Conservation (phyloP, 2,329 filamentous ascomycete genomes). For the Fusarium haematococcum region DNA sequence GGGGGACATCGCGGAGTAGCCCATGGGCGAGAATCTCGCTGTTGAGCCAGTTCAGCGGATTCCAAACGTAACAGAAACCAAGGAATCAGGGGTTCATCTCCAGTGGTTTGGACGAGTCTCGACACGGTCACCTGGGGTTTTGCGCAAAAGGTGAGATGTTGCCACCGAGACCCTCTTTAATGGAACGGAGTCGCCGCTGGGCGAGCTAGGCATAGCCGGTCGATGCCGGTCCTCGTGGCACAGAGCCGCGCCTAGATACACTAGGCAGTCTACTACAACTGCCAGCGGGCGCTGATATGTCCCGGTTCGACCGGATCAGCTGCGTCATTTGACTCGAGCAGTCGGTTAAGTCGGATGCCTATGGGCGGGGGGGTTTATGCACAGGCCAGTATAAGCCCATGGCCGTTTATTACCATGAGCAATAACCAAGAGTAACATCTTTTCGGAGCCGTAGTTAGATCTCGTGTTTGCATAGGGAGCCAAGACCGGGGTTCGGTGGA, state of each 20-base stretch:
- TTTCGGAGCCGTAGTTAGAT: neutral
- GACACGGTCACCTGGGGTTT: slow-evolving; percentile 12
- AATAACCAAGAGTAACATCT: slow-evolving; percentile 25
- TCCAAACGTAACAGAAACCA: slow-evolving; percentile 27
- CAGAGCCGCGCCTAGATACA: slow-evolving; percentile 2
- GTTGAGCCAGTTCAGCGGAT: slow-evolving; percentile 10
- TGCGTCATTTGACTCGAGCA: slow-evolving; percentile 11
- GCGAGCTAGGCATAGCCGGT: slow-evolving; percentile 19
- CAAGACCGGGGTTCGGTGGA: slow-evolving; percentile 15
- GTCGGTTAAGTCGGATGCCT: slow-evolving; percentile 41
- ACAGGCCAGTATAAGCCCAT: slow-evolving; percentile 27
- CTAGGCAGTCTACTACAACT: neutral
- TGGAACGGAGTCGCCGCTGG: slow-evolving; percentile 14
- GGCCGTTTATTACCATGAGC: slow-evolving; percentile 4
- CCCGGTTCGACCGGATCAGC: slow-evolving; percentile 19
- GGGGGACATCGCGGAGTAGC: slow-evolving; percentile 28
- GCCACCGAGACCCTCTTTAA: slow-evolving; percentile 31
- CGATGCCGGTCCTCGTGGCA: slow-evolving; percentile 27
- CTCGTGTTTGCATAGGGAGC: neutral
- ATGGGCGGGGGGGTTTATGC: neutral
- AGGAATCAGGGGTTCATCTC: slow-evolving; percentile 2
- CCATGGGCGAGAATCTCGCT: neutral
- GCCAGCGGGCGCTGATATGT: neutral
- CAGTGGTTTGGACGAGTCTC: slow-evolving; percentile 15
- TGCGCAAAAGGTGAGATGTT: neutral